Evolutionary conservation across 2,329 filamentous ascomycete genomes (phyloP).

Genomic region (Fusarium continuum): DNA sequence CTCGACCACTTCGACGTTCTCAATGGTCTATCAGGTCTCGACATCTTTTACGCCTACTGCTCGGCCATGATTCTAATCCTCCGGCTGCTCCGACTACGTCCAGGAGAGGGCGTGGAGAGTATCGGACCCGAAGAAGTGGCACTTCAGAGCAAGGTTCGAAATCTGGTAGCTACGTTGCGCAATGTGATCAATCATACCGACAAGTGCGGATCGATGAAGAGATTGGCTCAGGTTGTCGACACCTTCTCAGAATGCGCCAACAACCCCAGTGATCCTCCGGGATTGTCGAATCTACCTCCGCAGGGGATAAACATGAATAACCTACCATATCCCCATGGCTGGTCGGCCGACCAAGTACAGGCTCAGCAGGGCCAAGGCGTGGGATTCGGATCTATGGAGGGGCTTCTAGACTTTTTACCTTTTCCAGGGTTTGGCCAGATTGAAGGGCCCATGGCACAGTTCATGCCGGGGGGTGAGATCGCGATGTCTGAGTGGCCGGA

Average conservation of each 20-base stretch:
- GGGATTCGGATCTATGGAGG: conserved; percentile 27
- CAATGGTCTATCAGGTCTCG: conserved; percentile 48
- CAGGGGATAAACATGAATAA: conserved; percentile 5
- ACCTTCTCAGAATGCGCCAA: conserved; percentile 42
- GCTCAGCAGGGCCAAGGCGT: conserved; percentile 1
- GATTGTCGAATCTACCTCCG: not conserved
- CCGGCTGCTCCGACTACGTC: conserved; percentile 13
- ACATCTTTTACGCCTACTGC: conserved; percentile 50
- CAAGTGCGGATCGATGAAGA: conserved; percentile 46
- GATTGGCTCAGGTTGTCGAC: conserved; percentile 42
- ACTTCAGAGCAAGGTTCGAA: conserved; percentile 16
- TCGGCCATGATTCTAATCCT: conserved; percentile 44
- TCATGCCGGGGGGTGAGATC: conserved; percentile 22
- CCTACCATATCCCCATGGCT: not conserved
- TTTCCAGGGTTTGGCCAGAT: conserved; percentile 9
- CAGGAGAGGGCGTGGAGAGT: not conserved
- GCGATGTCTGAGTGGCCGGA: conserved; percentile 37
- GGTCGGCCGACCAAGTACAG: conserved; percentile 6
- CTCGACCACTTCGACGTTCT: conserved; percentile 47
- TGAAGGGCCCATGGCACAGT: conserved; percentile 22
- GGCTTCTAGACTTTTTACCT: conserved; percentile 20
- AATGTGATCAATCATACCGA: conserved; percentile 36
- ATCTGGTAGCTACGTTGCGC: conserved; percentile 20
- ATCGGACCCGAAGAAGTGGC: conserved; percentile 3
- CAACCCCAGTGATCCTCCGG: conserved; percentile 6